Evolutionary conservation across 345 rosid species (phyloP).

Genomic region (Acer saccharum): DNA sequence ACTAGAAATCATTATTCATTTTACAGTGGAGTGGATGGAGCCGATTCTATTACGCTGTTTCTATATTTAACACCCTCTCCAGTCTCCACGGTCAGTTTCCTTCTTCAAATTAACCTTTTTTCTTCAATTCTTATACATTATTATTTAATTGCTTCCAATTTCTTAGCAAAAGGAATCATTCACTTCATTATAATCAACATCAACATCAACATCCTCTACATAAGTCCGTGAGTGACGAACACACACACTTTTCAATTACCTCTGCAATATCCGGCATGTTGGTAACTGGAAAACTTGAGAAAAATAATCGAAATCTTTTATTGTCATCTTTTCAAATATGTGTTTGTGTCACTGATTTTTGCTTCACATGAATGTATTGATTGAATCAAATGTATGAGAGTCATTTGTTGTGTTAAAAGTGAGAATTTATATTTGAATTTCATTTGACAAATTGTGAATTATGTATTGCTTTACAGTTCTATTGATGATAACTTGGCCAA

Average conservation of each 20-base stretch:
- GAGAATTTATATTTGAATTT: not conserved
- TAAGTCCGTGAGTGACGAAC: not conserved
- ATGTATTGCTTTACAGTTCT: not conserved
- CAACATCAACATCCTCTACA: not conserved
- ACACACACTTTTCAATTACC: not conserved
- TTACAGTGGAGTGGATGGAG: too few relatives aligned
- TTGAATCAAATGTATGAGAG: not conserved
- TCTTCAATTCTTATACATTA: too few relatives aligned
- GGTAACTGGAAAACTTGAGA: not conserved
- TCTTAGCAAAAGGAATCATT: not conserved
- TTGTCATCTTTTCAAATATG: not conserved
- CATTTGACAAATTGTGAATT: not conserved
- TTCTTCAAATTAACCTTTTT: too few relatives aligned
- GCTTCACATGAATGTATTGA: not conserved
- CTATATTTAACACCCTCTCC: too few relatives aligned
- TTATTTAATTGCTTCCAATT: too few relatives aligned
- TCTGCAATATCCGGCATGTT: not conserved
- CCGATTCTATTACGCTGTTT: too few relatives aligned
- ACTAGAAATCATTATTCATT: too few relatives aligned
- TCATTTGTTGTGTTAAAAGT: conserved; percentile 3
- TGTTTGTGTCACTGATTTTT: not conserved
- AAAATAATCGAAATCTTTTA: not conserved
- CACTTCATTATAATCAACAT: not conserved
- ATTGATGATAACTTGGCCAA: not conserved
- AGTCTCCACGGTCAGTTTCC: too few relatives aligned